Evolutionary conservation across 2,329 filamentous ascomycete species (phyloP).

Genomic region (Dryadomyces quercus-mongolicae): DNA sequence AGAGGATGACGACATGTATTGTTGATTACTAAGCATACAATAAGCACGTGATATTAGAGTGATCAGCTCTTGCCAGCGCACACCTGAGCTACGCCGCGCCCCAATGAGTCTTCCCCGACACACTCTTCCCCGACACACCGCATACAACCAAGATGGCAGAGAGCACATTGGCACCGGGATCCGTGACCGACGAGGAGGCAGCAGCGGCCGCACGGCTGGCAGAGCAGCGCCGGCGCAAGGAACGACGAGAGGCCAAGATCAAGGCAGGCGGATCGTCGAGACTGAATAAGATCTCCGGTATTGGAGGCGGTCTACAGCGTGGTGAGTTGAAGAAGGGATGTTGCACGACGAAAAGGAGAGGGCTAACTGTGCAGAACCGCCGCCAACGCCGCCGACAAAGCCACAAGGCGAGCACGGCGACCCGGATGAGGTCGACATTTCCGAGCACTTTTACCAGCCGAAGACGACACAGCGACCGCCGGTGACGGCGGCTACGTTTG

Average conservation of each 20-base stretch:
- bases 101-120: no score
- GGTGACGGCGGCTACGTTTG: conserved; percentile 13
- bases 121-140: neutral
- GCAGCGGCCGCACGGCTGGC: conserved; percentile 24
- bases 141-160: neutral
- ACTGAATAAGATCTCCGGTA: conserved; percentile 62
- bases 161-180: neutral
- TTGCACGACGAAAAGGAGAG: neutral
- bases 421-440: conserved; percentile 69
- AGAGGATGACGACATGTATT: no score
- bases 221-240: conserved; percentile 62
- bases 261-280: conserved; percentile 56
- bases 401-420: conserved; percentile 34
- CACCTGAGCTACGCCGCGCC: no score
- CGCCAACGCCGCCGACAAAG: conserved; percentile 5
- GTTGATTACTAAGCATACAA: no score
- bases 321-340: conserved; percentile 19
- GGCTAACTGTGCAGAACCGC: neutral
- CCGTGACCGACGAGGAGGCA: conserved; percentile 22
- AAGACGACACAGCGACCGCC: conserved; percentile 26
- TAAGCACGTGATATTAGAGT: no score
- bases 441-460: conserved; percentile 55
- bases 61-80: no score
- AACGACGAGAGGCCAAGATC: conserved; percentile 70
- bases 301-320: conserved; percentile 45